Evolutionary conservation across 202 grass and related monocot species (phyloP), one percentile per base, ranked within the genome.

Genomic region (Setaria viridis): DNA sequence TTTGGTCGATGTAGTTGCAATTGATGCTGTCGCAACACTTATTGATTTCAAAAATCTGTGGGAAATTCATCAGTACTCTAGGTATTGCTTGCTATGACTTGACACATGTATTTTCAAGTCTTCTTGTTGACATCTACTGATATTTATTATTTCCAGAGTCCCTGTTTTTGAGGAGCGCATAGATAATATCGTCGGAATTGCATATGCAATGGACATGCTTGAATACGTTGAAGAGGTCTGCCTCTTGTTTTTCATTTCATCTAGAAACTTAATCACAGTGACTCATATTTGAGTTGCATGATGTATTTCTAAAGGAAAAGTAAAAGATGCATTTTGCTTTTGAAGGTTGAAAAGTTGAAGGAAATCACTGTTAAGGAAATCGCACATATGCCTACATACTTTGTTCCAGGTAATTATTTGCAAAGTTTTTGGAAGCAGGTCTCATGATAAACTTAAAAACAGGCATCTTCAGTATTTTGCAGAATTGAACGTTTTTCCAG

Each of bases 131-230:
- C 74, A 48, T 80, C 21, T 89, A 50, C 72, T 48, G 58, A 29
- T 80, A 57, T 88, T 82, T 77, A 46, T 87, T 86, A 73, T 56
- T 92, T 92, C 50, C 76, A 98, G 97, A 93, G 94, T 96, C 81
- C 97, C 97, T 87, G 92, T 96, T 35, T 99, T 97, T 91, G 94
- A 97, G 89, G 97, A 99, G 88, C 93, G 97, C 53, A 93, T 97
- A 77, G 94, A 99, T 91, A 99, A 99, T 91, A 99, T 99, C 8
- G 94, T 97, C 68, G 97, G 97, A 91, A 91, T 99, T 86, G 97
- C 91, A 85, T 99, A 99, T 87, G 97, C 97, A 70, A 99, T 99
- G 97, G 97, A 97, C 77, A 97, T 99, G 97, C 94, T 99, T 79
- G 94, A 99, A 89, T 93, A 92, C 46, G 93, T 95, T 66, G 93